Evolutionary conservation across 305 asterid genomes (phyloP).

Genomic region (Petunia hybrid): DNA sequence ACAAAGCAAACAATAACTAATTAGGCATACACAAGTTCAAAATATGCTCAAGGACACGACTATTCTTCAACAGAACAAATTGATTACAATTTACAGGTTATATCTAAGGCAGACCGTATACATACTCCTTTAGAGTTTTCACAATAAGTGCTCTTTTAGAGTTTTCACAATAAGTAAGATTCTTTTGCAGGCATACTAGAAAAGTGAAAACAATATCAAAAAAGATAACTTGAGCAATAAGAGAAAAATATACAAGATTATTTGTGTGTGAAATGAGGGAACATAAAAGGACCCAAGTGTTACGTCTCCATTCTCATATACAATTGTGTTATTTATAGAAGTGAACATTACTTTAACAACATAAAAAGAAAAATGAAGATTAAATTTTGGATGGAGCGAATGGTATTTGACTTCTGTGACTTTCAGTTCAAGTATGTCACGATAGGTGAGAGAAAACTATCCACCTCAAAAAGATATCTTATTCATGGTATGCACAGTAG

Average conservation of each 20-base stretch:
- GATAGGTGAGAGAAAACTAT: neutral
- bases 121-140: neutral
- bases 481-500: neutral
- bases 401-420: constrained; percentile 2
- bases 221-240: neutral
- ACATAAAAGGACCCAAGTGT: neutral
- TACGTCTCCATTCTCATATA: constrained; percentile 5
- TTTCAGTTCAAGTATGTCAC: constrained; percentile 13
- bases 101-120: neutral
- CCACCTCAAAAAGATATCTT: neutral
- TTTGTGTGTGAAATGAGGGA: neutral
- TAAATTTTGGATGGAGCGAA: constrained; percentile 2
- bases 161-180: neutral
- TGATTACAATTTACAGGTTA: neutral
- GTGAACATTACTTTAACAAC: constrained; percentile 6
- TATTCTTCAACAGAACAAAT: neutral
- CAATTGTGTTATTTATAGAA: neutral
- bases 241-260: neutral
- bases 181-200: neutral
- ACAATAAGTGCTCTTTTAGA: too few relatives aligned
- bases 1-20: constrained; percentile 25
- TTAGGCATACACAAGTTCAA: neutral
- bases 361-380: neutral
- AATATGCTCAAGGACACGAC: neutral
- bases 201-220: neutral